Evolutionary conservation across 2,329 filamentous ascomycete species (phyloP).

Genomic region (Aspergillus brunneoviolaceus): DNA sequence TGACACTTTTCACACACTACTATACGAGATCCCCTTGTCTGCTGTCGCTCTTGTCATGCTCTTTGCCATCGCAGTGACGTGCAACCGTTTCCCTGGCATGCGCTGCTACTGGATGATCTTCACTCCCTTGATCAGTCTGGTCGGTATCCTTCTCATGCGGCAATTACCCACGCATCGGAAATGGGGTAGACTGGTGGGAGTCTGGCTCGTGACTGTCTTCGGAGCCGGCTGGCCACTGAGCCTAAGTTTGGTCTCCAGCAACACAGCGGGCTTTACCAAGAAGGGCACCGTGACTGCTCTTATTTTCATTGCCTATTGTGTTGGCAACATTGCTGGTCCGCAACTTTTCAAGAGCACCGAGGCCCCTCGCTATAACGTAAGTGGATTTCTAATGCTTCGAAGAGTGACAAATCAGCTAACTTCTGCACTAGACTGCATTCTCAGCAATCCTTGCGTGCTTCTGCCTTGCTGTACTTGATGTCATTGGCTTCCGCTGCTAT

Average conservation of each 20-base stretch:
- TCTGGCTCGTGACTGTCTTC: slow-evolving; percentile 29
- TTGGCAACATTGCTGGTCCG: slow-evolving; percentile 31
- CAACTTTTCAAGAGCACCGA: slow-evolving; percentile 13
- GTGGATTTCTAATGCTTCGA: neutral
- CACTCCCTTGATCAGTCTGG: slow-evolving; percentile 6
- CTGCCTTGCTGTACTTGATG: slow-evolving; percentile 5
- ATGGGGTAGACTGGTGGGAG: slow-evolving; percentile 26
- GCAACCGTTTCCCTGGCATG: slow-evolving; percentile 8
- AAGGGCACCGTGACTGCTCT: slow-evolving; percentile 38
- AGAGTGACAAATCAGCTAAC: too few relatives aligned
- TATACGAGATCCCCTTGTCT: slow-evolving; percentile 15
- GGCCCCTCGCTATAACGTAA: slow-evolving; percentile 8
- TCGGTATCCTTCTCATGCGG: slow-evolving; percentile 29
- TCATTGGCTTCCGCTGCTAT: neutral
- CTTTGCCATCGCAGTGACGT: slow-evolving; percentile 3
- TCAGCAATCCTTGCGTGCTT: slow-evolving; percentile 8
- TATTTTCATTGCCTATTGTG: slow-evolving; percentile 46
- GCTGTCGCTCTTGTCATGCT: slow-evolving; percentile 14
- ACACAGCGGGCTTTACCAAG: slow-evolving; percentile 34
- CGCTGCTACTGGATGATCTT: slow-evolving; percentile 12
- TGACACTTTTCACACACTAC: slow-evolving; percentile 18
- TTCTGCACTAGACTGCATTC: slow-evolving; percentile 3
- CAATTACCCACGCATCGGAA: slow-evolving; percentile 19
- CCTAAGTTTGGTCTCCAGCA: slow-evolving; percentile 29
- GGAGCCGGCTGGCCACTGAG: slow-evolving; percentile 32